Conservation (phyloP, 345 rosid species). For the Noccaea bulbosa region DNA sequence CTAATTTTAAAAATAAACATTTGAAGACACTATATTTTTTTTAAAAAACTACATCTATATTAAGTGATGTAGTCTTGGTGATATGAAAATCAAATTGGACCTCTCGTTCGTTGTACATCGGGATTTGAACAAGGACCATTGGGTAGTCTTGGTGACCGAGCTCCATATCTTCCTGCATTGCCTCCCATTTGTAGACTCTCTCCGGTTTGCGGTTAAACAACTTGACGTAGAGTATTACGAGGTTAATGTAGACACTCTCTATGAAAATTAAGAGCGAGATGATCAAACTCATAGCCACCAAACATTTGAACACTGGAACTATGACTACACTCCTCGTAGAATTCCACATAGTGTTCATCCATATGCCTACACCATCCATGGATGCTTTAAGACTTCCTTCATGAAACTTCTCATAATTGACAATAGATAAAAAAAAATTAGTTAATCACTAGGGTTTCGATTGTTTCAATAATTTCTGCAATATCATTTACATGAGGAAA, state of each 20-base stretch:
- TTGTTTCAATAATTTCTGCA: not conserved
- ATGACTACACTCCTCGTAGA: slow-evolving; percentile 43
- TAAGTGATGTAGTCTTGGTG: too few relatives aligned
- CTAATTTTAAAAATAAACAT: too few relatives aligned
- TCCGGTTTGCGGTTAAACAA: slow-evolving; percentile 45
- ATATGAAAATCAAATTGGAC: not conserved
- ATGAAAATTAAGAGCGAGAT: slow-evolving; percentile 52
- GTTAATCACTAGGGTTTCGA: not conserved
- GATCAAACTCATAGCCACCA: slow-evolving; percentile 49
- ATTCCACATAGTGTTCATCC: slow-evolving; percentile 41
- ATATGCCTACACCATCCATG: not conserved
- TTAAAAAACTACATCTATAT: not conserved
- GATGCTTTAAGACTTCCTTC: slow-evolving; percentile 17
- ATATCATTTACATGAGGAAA: not conserved
- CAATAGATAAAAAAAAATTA: too few relatives aligned
- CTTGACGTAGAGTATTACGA: slow-evolving; percentile 50
- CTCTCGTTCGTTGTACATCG: slow-evolving; percentile 42
- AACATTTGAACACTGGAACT: slow-evolving; percentile 42
- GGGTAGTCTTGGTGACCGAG: slow-evolving; percentile 43
- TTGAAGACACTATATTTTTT: too few relatives aligned
- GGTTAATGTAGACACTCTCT: slow-evolving; percentile 55
- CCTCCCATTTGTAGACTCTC: slow-evolving; percentile 49
- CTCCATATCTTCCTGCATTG: slow-evolving; percentile 51
- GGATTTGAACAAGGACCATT: slow-evolving; percentile 36
- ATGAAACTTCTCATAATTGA: slow-evolving; percentile 8